Percentiles rank a stretch among this genome's conserved stretches.
phyloP scores from a whole-genome alignment of 352 stramenopile species.

The Globisporangium cystogenes region DNA sequence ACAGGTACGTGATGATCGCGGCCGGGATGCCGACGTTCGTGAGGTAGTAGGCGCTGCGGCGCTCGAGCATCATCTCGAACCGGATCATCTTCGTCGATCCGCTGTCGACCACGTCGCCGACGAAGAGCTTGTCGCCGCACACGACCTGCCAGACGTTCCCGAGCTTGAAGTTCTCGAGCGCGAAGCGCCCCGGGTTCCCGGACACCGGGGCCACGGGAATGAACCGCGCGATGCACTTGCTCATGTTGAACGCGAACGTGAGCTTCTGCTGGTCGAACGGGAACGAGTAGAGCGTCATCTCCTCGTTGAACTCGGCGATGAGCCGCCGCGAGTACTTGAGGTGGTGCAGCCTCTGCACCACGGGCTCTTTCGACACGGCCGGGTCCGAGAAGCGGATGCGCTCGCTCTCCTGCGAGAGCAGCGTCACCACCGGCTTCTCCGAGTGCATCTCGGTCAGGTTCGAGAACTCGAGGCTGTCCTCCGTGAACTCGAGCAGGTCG shows the following conservation, averaged over 20 bases:
- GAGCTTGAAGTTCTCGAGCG: constrained; percentile 26
- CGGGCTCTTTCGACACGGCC: no score
- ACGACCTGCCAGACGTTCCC: constrained; percentile 26
- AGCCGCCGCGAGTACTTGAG: constrained; percentile 20
- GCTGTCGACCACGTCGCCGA: constrained; percentile 19
- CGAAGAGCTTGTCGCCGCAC: constrained; percentile 25
- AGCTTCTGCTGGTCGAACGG: constrained; percentile 39
- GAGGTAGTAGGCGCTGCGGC: constrained; percentile 26
- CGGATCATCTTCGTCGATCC: constrained; percentile 16
- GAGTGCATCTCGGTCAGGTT: constrained; percentile 19
- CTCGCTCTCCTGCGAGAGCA: constrained; percentile 2
- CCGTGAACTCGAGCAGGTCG: constrained; percentile 25
- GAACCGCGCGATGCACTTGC: constrained; percentile 10
- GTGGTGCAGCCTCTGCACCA: constrained; percentile 6
- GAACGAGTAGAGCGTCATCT: constrained; percentile 32
- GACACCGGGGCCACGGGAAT: constrained; percentile 8
- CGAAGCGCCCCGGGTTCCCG: constrained; percentile 15
- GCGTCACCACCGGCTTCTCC: constrained; percentile 3
- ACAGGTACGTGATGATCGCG: constrained; percentile 34
- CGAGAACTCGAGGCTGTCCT: constrained; percentile 22
- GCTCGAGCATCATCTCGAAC: constrained; percentile 34
- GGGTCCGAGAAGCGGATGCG: neutral
- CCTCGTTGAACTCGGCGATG: constrained; percentile 24
- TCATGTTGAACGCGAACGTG: constrained; percentile 23
- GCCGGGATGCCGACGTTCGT: constrained; percentile 28